Percentiles rank a stretch among this genome's conserved stretches.
Conservation (phyloP, 1,284 basidiomycete genomes). For the Cerioporus squamosus region DNA sequence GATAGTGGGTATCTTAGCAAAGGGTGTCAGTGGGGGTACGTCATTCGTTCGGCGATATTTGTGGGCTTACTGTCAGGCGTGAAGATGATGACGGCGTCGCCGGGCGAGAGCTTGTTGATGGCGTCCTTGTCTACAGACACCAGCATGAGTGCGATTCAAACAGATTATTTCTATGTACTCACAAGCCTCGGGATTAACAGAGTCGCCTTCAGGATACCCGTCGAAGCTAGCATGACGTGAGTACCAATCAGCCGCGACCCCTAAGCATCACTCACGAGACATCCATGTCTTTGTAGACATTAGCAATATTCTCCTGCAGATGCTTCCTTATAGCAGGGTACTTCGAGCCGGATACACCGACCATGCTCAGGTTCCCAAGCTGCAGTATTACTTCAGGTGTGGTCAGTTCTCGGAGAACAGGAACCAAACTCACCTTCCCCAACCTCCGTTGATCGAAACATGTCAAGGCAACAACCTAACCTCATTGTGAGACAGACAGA, state of each 20-base stretch:
- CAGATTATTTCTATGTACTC: constrained; percentile 34
- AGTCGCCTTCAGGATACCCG: constrained; percentile 75
- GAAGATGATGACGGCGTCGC: constrained; percentile 88
- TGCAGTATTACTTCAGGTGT: constrained; percentile 27
- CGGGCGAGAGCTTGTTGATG: constrained; percentile 79
- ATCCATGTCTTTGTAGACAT: constrained; percentile 87
- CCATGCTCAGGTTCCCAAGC: constrained; percentile 80
- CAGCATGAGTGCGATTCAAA: not conserved
- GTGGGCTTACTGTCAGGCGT: constrained; percentile 79
- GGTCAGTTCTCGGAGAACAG: not conserved
- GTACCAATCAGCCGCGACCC: not conserved
- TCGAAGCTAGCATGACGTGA: constrained; percentile 59
- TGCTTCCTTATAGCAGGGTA: constrained; percentile 86
- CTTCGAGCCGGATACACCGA: constrained; percentile 82
- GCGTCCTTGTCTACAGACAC: constrained; percentile 75
- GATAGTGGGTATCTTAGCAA: constrained; percentile 78
- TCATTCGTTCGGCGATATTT: constrained; percentile 13
- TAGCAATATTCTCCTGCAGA: constrained; percentile 81
- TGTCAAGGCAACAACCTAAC: constrained; percentile 86
- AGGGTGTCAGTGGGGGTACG: constrained; percentile 2
- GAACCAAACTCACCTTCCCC: constrained; percentile 67
- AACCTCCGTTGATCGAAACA: constrained; percentile 88
- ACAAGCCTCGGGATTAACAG: constrained; percentile 84
- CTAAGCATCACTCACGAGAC: constrained; percentile 56
- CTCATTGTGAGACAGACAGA: not conserved